Evolutionary conservation across 2,329 filamentous ascomycete genomes (phyloP), one percentile per base, ranked within the genome.

Genomic region (Colletotrichum euphorbiae): DNA sequence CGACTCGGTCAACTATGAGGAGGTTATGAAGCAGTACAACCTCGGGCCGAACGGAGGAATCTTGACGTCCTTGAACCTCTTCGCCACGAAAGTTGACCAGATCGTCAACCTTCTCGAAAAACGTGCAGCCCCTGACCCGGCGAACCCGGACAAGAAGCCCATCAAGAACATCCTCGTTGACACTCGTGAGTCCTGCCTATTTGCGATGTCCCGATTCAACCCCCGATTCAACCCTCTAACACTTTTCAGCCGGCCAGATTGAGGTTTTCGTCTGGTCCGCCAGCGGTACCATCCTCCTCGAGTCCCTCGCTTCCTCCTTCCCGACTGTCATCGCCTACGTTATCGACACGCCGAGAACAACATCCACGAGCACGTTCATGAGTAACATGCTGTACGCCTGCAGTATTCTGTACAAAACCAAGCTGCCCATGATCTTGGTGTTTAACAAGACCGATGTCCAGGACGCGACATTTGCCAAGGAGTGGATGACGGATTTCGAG

Each of bases 401-500:
- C 85, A 97, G 93, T 69, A 99, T 99, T 71, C 87, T 99, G 15
- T 99, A 99, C 87, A 98, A 98, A 84, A 98, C 95, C 2, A 97
- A 97, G 78, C 85, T 99, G 0, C 96, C 96, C 24, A 99, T 99
- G 96, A 97, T 99, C 61, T 83, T 99, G 7, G 96, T 99, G 11
- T 98, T 99, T 85, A 99, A 99, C 85, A 99, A 99, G 83, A 98
- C 94, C 0, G 96, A 99, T 75, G 93, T 97, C 46, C 93, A 97
- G 78, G 92, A 97, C 75, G 93, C 94, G 0, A 87, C 88, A 28
- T 97, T 97, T 75, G 96, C 94, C 1, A 96, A 95, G 81, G 94
- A 98, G 77, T 99, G 97, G 96, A 99, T 99, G 96, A 97, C 94
- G 6, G 95, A 99, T 79, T 99, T 98, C 75, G 96, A 99, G 72